Conservation (phyloP, 2,329 filamentous ascomycete species). For the Ophiocordyceps sinensis region DNA sequence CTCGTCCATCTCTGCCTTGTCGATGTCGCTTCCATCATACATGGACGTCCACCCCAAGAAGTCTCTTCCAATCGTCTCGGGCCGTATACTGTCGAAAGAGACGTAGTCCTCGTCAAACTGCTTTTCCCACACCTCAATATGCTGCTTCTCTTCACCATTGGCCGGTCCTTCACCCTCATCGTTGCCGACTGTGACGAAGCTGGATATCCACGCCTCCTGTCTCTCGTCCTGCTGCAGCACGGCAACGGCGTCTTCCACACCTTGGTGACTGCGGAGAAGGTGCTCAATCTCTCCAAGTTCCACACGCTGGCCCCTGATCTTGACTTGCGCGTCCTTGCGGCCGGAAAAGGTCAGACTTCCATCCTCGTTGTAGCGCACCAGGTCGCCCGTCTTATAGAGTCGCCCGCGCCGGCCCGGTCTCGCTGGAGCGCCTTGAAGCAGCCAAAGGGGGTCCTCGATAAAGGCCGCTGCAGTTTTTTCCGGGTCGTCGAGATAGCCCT, state of each 20-base stretch:
- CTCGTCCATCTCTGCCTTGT: constrained; percentile 14
- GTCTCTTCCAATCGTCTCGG: constrained; percentile 8
- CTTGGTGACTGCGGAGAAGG: constrained; percentile 3
- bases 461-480: background rate
- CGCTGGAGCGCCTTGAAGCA: too few relatives aligned
- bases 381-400: constrained; percentile 16
- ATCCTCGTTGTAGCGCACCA: constrained; percentile 25
- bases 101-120: background rate
- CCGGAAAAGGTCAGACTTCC: constrained; percentile 28
- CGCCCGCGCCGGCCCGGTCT: too few relatives aligned
- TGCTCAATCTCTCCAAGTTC: constrained; percentile 24
- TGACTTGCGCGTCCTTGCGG: constrained; percentile 42
- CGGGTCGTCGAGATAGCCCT: background rate
- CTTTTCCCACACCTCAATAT: background rate
- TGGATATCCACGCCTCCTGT: constrained; percentile 3
- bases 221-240: constrained; percentile 3
- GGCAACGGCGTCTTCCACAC: constrained; percentile 7
- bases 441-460: background rate
- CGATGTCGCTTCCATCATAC: constrained; percentile 13
- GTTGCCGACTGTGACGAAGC: constrained; percentile 5
- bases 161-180: background rate
- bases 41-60: constrained; percentile 18
- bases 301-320: constrained; percentile 42
- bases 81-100: background rate
- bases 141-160: background rate